Evolutionary conservation across 208 protist species (phyloP).

Genomic region (Leptomonas pyrrhocoris): DNA sequence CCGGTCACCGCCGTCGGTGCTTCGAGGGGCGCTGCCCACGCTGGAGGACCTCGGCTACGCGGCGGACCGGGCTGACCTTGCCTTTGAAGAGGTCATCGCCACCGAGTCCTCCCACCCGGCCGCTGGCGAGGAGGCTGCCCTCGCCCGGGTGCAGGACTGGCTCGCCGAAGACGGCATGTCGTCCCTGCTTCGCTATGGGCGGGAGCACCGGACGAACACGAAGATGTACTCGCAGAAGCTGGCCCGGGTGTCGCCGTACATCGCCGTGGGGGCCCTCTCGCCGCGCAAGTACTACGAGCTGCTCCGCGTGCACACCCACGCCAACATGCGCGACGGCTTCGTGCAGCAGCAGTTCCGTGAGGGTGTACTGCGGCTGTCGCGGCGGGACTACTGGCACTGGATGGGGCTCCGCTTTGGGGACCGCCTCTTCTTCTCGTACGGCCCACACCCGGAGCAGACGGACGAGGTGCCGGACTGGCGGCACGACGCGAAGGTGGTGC

Average conservation of each 20-base stretch:
- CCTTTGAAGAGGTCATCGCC: slow-evolving; percentile 72
- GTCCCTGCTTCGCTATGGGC: slow-evolving; percentile 73
- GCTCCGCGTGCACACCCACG: slow-evolving; percentile 60
- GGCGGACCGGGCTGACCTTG: slow-evolving; percentile 40
- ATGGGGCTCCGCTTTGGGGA: slow-evolving; percentile 83
- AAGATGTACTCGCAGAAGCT: slow-evolving; percentile 87
- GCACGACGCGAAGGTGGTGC: slow-evolving; percentile 78
- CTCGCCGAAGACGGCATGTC: slow-evolving; percentile 67
- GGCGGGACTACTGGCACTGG: slow-evolving; percentile 92
- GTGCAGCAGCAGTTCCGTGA: slow-evolving; percentile 85
- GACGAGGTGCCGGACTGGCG: slow-evolving; percentile 78
- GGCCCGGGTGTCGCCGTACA: slow-evolving; percentile 78
- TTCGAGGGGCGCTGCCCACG: slow-evolving; percentile 67
- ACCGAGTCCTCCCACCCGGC: slow-evolving; percentile 73
- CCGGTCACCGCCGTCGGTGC: slow-evolving; percentile 31
- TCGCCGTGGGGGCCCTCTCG: slow-evolving; percentile 75
- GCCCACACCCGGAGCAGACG: slow-evolving; percentile 80
- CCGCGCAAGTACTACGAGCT: slow-evolving; percentile 80
- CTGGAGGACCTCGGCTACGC: slow-evolving; percentile 79
- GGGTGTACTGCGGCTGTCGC: slow-evolving; percentile 73
- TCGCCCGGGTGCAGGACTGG: slow-evolving; percentile 67
- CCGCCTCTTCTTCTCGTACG: slow-evolving; percentile 83
- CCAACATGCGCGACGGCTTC: slow-evolving; percentile 66
- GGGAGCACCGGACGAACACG: slow-evolving; percentile 73
- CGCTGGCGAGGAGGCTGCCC: slow-evolving; percentile 68